Evolutionary conservation across 2,329 filamentous ascomycete genomes (phyloP).

Genomic region (Curvularia sp.): DNA sequence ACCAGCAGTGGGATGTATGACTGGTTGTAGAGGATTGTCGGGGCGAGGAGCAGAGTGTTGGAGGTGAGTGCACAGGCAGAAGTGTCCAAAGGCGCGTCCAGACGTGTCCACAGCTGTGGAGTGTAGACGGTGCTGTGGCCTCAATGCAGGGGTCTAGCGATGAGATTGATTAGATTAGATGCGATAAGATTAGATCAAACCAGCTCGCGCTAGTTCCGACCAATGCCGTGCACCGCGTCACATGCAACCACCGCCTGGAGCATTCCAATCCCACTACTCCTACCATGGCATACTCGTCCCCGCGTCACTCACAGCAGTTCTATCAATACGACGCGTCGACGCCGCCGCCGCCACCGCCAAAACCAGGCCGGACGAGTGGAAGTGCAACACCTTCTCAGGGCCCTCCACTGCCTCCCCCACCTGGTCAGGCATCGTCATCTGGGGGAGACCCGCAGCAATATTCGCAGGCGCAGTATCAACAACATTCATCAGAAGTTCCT

Average conservation of each 20-base stretch:
- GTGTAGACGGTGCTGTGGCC: conserved; percentile 42
- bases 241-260: conserved; percentile 10
- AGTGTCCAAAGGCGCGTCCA: conserved; percentile 19
- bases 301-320: conserved; percentile 47
- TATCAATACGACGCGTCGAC: conserved; percentile 54
- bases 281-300: conserved; percentile 49
- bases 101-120: conserved; percentile 33
- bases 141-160: conserved; percentile 42
- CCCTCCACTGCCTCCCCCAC: conserved; percentile 55
- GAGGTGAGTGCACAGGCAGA: conserved; percentile 19
- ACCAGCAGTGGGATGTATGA: conserved; percentile 6
- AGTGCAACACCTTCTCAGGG: conserved; percentile 52
- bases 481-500: conserved; percentile 25
- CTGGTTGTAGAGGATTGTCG: not conserved
- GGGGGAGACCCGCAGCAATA: conserved; percentile 26
- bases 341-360: conserved; percentile 57
- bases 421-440: conserved; percentile 40
- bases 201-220: conserved; percentile 16
- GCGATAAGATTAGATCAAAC: conserved; percentile 26
- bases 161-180: conserved; percentile 43
- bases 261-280: not conserved
- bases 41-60: not conserved
- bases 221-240: conserved; percentile 8
- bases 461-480: conserved; percentile 27
- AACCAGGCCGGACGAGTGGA: conserved; percentile 52